Conservation (phyloP, 1,284 basidiomycete species). For the Testicularia cyperi region DNA sequence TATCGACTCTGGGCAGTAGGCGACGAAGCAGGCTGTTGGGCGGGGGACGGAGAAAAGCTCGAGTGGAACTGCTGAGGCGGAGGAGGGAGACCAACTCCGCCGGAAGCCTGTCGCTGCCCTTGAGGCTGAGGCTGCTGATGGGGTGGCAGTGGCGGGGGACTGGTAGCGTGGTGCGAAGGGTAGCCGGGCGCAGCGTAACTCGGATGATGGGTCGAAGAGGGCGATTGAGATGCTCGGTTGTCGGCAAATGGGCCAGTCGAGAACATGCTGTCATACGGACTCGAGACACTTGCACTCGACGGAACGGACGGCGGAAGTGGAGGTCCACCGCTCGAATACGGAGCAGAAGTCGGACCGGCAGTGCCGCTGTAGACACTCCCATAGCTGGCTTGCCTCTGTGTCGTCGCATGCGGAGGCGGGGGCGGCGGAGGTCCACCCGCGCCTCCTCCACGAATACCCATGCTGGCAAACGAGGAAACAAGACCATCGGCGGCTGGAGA, state of each 20-base stretch:
- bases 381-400: constrained; percentile 29
- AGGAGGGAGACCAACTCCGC: neutral
- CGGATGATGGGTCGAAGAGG: neutral
- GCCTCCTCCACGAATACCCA: constrained; percentile 8
- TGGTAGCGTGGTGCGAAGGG: neutral
- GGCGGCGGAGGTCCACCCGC: constrained; percentile 7
- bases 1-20: neutral
- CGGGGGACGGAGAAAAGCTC: neutral
- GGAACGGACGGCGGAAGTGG: constrained; percentile 15
- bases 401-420: constrained; percentile 9
- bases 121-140: constrained; percentile 14
- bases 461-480: constrained; percentile 11
- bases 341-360: too few species aligned
- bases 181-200: constrained; percentile 1
- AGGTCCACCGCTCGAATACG: constrained; percentile 1
- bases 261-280: constrained; percentile 31
- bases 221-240: constrained; percentile 1
- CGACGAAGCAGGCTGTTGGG: neutral
- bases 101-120: neutral
- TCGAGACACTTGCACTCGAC: constrained; percentile 6
- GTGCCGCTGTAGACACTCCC: constrained; percentile 12
- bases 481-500: constrained; percentile 2
- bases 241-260: constrained; percentile 24
- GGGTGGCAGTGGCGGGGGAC: constrained; percentile 2
- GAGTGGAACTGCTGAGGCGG: constrained; percentile 1